Evolutionary conservation across 148 eudicot genomes (phyloP), one percentile per base, ranked within the genome.

Genomic region (Silene conica): DNA sequence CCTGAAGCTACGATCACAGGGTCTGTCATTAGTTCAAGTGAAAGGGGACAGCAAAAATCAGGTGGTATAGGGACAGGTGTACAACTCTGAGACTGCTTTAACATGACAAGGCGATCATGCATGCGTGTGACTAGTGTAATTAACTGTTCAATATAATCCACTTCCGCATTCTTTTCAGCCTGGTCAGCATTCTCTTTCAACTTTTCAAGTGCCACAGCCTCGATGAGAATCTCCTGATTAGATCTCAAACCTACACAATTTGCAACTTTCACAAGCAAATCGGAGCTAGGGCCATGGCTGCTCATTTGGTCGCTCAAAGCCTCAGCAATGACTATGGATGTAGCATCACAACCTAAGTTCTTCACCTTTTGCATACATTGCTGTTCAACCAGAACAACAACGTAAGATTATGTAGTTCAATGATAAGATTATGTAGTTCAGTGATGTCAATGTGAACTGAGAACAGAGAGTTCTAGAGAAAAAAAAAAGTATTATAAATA

Each of bases 1-100:
- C 98, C 98, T 26, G 97, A 95, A 45, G 96, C 91, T 63, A 95
- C 90, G 80, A 95, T 95, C 23, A 95, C 98, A 38, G 97, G 98
- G 82, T 95, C 98, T 15, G 93, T 89, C 97, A 95, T 95, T 78
- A 95, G 87, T 76, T 95, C 97, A 59, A 95, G 92, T 67, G 98
- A 92, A 25, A 95, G 90, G 55, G 97, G 96, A 78, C 98, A 95
- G 74, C 97, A 92, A 78, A 95, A 95, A 80, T 95, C 96, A 79
- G 97, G 66, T 54, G 97, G 96, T 76, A 92, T 85, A 45, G 88
- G 83, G 56, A 95, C 86, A 31, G 90, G 88, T 68, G 88, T 88
- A 82, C 77, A 83, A 81, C 87, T 81, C 80, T 90, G 79, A 28
- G 90, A 87, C 81, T 90, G 97, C 78, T 90, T 95, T 77, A 85